Percentiles rank a stretch among this genome's conserved stretches.
These are phyloP conservation scores for Metschnikowia lunata DNA, from an alignment of 805 yeast species.

Conservation along the genomic window DNA sequence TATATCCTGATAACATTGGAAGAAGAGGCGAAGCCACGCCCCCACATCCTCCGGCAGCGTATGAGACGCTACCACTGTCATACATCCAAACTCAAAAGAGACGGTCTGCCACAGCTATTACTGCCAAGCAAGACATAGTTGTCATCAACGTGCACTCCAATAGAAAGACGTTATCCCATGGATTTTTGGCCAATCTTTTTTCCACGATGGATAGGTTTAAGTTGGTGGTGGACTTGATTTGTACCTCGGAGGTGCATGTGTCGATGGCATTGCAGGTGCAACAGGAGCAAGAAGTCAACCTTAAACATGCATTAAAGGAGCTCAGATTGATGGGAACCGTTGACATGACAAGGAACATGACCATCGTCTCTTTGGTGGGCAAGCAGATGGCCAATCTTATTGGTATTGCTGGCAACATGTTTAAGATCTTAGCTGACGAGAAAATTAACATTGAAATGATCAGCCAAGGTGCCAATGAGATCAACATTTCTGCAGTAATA, in stretches of 20 bases:
- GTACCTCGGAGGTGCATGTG: constrained; percentile 96
- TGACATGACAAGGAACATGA: constrained; percentile 81
- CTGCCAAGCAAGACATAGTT: constrained; percentile 87
- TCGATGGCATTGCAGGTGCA: constrained; percentile 93
- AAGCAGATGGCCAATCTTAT: constrained; percentile 95
- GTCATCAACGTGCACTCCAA: constrained; percentile 93
- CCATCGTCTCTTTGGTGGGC: constrained; percentile 92
- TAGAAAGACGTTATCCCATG: constrained; percentile 88
- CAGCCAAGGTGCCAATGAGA: constrained; percentile 97
- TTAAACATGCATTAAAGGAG: constrained; percentile 73
- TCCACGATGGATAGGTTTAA: constrained; percentile 77
- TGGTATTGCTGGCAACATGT: constrained; percentile 97
- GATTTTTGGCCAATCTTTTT: constrained; percentile 88
- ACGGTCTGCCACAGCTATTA: constrained; percentile 89
- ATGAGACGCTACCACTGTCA: constrained; percentile 41
- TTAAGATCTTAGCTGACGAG: constrained; percentile 88
- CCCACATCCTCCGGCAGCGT: constrained; percentile 87
- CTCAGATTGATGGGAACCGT: constrained; percentile 79
- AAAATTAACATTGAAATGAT: constrained; percentile 95
- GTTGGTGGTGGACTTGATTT: constrained; percentile 90
- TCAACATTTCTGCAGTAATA: constrained; percentile 93
- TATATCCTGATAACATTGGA: constrained; percentile 86
- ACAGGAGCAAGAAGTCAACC: constrained; percentile 54
- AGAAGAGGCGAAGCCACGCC: constrained; percentile 87
- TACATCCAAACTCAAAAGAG: constrained; percentile 41